A percentile compares a stretch with the other conserved stretches of the same genome.
Conservation (phyloP, 2,329 filamentous ascomycete species). For the Leptographium radiaticola region DNA sequence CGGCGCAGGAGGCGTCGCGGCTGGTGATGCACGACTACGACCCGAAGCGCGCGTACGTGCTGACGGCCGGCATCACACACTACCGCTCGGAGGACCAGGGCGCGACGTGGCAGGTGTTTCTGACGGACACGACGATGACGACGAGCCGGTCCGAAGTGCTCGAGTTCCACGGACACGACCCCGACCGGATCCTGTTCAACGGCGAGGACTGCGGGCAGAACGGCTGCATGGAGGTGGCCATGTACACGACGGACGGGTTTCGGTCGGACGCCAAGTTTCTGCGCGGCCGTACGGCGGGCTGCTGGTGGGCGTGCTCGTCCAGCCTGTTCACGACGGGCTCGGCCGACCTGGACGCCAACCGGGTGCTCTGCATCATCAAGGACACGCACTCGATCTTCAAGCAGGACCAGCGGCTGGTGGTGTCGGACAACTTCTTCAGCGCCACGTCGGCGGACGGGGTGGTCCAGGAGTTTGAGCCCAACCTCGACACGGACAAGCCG, state of each 20-base stretch:
- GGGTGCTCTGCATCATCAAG: slow-evolving; percentile 68
- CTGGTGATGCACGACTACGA: slow-evolving; percentile 72
- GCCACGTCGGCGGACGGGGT: slow-evolving; percentile 29
- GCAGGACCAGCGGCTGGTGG: slow-evolving; percentile 63
- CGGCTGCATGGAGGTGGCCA: slow-evolving; percentile 48
- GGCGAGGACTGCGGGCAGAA: slow-evolving; percentile 54
- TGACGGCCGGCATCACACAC: slow-evolving; percentile 57
- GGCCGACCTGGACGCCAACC: slow-evolving; percentile 49
- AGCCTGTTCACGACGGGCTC: slow-evolving; percentile 59
- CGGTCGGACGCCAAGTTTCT: slow-evolving; percentile 50
- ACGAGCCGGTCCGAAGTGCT: slow-evolving; percentile 40
- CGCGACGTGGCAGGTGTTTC: slow-evolving; percentile 66
- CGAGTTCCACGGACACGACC: slow-evolving; percentile 71
- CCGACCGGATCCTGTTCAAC: slow-evolving; percentile 76
- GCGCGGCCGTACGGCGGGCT: slow-evolving; percentile 57
- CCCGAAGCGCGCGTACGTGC: slow-evolving; percentile 62
- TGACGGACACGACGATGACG: slow-evolving; percentile 44
- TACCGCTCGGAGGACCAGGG: slow-evolving; percentile 77
- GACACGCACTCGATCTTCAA: slow-evolving; percentile 58
- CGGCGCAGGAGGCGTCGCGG: slow-evolving; percentile 46
- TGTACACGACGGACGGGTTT: slow-evolving; percentile 83
- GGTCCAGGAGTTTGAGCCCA: slow-evolving; percentile 57
- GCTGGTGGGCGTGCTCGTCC: slow-evolving; percentile 76
- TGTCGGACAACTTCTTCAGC: slow-evolving; percentile 75
- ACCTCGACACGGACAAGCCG: slow-evolving; percentile 58